Percentiles rank a stretch among this genome's conserved stretches.
Evolutionary conservation across 2,329 filamentous ascomycete genomes (phyloP).

Genomic region (Fusarium coicis): DNA sequence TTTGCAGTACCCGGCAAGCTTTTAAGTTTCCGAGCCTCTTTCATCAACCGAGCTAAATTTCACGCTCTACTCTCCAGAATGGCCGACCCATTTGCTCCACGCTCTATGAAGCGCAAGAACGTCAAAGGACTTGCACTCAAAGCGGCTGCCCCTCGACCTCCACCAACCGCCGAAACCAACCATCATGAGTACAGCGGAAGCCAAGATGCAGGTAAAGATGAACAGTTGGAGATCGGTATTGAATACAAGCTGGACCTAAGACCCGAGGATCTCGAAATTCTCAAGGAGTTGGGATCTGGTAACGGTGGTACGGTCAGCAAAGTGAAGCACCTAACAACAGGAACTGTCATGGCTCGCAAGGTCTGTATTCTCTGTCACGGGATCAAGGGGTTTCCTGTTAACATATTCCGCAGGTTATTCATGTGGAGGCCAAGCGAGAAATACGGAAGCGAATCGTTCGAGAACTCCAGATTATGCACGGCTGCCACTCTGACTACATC

Average conservation of each 20-base stretch:
- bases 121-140: constrained; percentile 94
- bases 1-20: constrained; percentile 9
- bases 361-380: constrained; percentile 58
- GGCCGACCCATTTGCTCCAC: constrained; percentile 72
- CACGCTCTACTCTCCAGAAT: constrained; percentile 53
- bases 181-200: constrained; percentile 71
- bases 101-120: constrained; percentile 98
- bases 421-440: constrained; percentile 97
- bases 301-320: constrained; percentile 99
- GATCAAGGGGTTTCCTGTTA: constrained; percentile 12
- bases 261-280: constrained; percentile 89
- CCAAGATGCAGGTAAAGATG: constrained; percentile 64
- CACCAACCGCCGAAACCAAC: constrained; percentile 78
- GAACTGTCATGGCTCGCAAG: constrained; percentile 98
- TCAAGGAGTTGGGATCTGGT: constrained; percentile 94
- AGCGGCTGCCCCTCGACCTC: constrained; percentile 77
- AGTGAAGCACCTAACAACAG: constrained; percentile 92
- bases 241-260: constrained; percentile 95
- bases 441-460: constrained; percentile 96
- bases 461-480: constrained; percentile 97
- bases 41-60: constrained; percentile 14
- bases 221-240: constrained; percentile 90
- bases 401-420: constrained; percentile 77
- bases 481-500: constrained; percentile 96
- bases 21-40: neutral